phyloP scores from a whole-genome alignment of 106 monocot species.

The Platanthera zijinensis region DNA sequence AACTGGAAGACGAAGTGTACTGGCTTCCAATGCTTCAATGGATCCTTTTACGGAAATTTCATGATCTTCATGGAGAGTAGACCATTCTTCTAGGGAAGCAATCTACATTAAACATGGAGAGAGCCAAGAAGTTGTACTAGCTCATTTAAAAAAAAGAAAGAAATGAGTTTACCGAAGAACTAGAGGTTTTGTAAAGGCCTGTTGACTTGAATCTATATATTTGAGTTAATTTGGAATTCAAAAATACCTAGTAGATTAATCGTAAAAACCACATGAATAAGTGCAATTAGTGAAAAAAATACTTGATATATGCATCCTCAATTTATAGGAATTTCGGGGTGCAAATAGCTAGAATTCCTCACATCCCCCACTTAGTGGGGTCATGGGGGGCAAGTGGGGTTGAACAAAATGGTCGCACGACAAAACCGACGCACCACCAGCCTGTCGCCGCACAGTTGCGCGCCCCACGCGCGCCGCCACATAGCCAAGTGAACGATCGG shows the following conservation, averaged over 20 bases:
- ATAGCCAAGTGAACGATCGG: no score
- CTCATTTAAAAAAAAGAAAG: no score
- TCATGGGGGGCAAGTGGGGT: no score
- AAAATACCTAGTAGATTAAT: not conserved
- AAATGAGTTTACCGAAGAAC: no score
- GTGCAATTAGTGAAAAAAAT: not conserved
- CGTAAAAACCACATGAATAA: not conserved
- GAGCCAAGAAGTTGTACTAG: not conserved
- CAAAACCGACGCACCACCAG: no score
- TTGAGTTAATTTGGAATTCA: not conserved
- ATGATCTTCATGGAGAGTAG: conserved; percentile 37
- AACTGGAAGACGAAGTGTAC: conserved; percentile 65
- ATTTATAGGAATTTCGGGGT: no score
- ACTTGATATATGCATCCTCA: no score
- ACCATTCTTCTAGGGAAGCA: conserved; percentile 55
- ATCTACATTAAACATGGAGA: conserved; percentile 23
- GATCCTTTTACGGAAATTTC: conserved; percentile 34
- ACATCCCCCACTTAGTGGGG: no score
- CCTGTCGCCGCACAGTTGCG: no score
- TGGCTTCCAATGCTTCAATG: conserved; percentile 55
- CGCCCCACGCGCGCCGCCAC: no score
- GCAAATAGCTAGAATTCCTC: no score
- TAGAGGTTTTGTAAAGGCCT: not conserved
- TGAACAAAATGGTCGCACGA: no score
- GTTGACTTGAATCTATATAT: not conserved